phyloP scores from a whole-genome alignment of 768 basidiomycete species.

The Russula brevipes region DNA sequence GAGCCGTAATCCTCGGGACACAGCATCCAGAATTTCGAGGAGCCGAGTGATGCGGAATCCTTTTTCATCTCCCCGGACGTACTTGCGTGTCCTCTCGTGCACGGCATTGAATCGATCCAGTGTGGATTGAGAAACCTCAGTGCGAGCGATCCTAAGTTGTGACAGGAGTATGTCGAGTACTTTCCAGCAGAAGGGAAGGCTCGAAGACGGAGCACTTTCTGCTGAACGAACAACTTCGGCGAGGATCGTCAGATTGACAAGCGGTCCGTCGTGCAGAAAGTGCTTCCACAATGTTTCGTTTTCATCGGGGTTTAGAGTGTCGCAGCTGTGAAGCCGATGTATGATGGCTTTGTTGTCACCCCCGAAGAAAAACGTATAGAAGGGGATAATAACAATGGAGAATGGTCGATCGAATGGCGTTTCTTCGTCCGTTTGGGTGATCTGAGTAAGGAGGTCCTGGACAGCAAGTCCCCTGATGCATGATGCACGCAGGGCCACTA shows the following conservation, averaged over 20 bases:
- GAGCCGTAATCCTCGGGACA: too few relatives aligned
- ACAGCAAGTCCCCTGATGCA: conserved; percentile 4
- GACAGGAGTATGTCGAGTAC: conserved; percentile 8
- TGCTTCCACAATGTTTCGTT: background rate
- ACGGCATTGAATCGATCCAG: background rate
- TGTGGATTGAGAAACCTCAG: background rate
- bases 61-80: background rate
- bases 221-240: background rate
- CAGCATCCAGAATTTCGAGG: too few relatives aligned
- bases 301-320: background rate
- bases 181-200: conserved; percentile 12
- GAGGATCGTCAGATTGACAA: conserved; percentile 8
- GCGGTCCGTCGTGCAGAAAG: conserved; percentile 8
- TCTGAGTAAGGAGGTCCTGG: conserved; percentile 1
- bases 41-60: background rate
- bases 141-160: background rate
- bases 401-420: background rate
- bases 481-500: conserved; percentile 3
- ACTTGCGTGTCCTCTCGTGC: background rate
- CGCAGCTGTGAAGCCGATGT: background rate
- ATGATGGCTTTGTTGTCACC: background rate
- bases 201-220: background rate
- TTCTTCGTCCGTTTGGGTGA: background rate
- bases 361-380: background rate
- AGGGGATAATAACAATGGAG: background rate